phyloP scores from a whole-genome alignment of 257 asterid genomes.

The Lycium ferocissimum region DNA sequence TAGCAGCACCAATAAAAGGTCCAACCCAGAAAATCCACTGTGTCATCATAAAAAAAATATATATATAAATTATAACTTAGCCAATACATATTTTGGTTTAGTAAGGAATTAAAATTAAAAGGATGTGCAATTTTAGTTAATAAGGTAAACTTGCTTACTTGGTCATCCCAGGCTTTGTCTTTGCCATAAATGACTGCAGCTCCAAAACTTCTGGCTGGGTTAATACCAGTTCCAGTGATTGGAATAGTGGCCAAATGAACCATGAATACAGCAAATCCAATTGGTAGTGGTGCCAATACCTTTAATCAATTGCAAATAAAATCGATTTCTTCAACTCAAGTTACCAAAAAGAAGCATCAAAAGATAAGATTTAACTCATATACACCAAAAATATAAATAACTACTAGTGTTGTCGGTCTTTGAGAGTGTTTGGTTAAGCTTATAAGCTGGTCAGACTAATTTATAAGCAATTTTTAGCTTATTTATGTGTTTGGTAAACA shows the following conservation, averaged over 20 bases:
- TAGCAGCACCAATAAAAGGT: constrained; percentile 84
- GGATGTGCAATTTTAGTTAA: not conserved
- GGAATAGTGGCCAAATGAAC: constrained; percentile 82
- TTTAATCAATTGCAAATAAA: constrained; percentile 21
- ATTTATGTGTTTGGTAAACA: too few relatives aligned
- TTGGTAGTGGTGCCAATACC: constrained; percentile 86
- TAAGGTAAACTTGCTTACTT: constrained; percentile 39
- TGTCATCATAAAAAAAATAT: not conserved
- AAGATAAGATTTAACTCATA: not conserved
- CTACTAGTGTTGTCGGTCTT: not conserved
- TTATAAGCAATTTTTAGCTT: too few relatives aligned
- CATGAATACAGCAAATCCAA: constrained; percentile 78
- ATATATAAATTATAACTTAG: not conserved
- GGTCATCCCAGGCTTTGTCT: constrained; percentile 71
- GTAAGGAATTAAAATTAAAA: not conserved
- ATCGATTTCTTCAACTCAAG: not conserved
- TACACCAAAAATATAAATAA: not conserved
- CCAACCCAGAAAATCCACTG: constrained; percentile 94
- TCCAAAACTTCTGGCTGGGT: constrained; percentile 78
- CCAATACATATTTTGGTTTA: not conserved
- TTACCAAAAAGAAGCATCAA: not conserved
- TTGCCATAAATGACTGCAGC: constrained; percentile 74
- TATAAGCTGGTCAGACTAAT: too few relatives aligned
- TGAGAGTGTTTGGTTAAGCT: too few relatives aligned
- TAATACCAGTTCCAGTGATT: constrained; percentile 72